Evolutionary conservation across 148 eudicot species (phyloP), one percentile per base, ranked within the genome.

Genomic region (Nepenthes gracilis): DNA sequence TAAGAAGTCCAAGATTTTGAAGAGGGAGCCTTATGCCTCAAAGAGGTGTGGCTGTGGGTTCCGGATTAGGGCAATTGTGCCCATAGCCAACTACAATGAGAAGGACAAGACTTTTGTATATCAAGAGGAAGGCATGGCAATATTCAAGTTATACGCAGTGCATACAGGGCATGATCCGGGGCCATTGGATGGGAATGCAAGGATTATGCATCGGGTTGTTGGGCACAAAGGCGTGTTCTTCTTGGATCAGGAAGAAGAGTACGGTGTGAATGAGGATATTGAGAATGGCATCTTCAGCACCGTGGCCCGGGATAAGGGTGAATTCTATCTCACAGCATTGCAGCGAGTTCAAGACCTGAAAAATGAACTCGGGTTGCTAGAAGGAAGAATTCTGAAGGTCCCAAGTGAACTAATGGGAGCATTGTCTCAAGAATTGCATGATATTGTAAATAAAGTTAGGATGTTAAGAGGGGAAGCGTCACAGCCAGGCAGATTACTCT

Each of bases 141-240:
- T 92, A n/a, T 92, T 92, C 55, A 92, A 88, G 91, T 51, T 92
- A 62, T 92, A 88, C 75, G 96, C 98, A 1, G 96, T 88, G 53
- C 98, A 92, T 74, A 73, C 98, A 9, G 98, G 98, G 48, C 98
- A 92, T 68, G 94, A 92, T 60, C 98, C 98, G 0, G 98, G 98
- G 53, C 96, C 98, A 1, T 74, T 80, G 77, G 98, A 92, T 70
- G 98, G 98, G 53, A 92, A 88, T 72, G 98, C 98, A 0, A 84
- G 98, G 86, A 92, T 92, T 48, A 88, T 92, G 90, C 98, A 92
- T 75, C 81, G 98, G 15, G 77, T 86, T 60, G 86, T 88, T 32
- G 98, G 98, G 43, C 84, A 88, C 48, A 92, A 84, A 64, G 96
- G 94, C 5, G 88, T 78, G 43, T 76, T 77, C 43, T 67, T 82